Percentiles rank a stretch among this genome's conserved stretches.
These are phyloP conservation scores for Metarhizium sp. DNA, from an alignment of 2,329 filamentous ascomycete genomes.

Conservation along the genomic window DNA sequence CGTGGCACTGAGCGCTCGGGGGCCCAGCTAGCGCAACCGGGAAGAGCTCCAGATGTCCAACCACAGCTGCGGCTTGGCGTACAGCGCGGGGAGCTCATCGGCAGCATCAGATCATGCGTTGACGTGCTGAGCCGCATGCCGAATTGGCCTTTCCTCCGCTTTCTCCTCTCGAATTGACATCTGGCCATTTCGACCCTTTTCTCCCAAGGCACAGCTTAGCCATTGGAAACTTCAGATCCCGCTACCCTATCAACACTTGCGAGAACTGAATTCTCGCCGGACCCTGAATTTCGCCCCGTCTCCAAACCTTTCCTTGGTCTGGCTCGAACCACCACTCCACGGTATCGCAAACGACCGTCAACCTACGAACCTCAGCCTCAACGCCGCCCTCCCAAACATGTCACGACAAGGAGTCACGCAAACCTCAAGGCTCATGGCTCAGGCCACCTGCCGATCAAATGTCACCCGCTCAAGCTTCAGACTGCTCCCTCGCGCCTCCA, in stretches of 20 bases:
- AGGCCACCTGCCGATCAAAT: constrained; percentile 20
- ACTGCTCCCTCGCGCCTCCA: constrained; percentile 4
- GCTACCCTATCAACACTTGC: neutral
- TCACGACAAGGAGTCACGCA: constrained; percentile 24
- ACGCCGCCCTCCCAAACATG: constrained; percentile 13
- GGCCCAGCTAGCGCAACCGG: neutral
- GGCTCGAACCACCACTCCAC: neutral
- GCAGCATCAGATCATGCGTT: neutral
- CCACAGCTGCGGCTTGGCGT: constrained; percentile 6
- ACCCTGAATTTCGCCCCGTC: neutral
- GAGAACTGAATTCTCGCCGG: neutral
- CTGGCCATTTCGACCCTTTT: neutral
- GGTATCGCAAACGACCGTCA: neutral
- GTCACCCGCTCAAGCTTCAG: constrained; percentile 14
- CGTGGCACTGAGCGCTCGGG: neutral
- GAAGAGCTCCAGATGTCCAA: neutral
- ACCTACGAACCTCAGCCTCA: neutral
- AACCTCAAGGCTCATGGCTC: constrained; percentile 27
- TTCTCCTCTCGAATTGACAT: neutral
- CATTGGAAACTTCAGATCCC: neutral
- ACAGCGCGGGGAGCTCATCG: neutral
- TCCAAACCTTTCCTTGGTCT: neutral
- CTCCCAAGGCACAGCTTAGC: neutral
- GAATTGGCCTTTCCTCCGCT: neutral
- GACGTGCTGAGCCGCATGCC: neutral